Base-by-base conservation (phyloP, 768 basidiomycete species). In the Collybia sp. region DNA sequence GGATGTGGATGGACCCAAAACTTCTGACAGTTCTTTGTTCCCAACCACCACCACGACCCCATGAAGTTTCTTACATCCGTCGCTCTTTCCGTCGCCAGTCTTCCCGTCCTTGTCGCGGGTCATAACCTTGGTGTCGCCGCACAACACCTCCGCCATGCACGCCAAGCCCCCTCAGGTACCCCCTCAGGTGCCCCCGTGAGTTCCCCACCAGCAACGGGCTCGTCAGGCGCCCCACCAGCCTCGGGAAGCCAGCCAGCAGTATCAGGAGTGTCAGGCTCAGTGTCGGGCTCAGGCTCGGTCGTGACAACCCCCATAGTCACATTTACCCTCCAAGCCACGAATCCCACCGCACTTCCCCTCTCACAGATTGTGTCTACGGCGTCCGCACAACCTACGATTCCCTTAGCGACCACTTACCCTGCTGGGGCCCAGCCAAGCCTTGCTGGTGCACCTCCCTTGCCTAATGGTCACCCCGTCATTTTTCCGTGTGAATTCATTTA, bases 271-370 rank as follows among this genome's bases (percentile, higher is more conserved):
- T 25, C 25, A 25, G 25, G 25, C 25, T 25, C 25, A 25, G 25
- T 25, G 25, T 4, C 25, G 8, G 25, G 25, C 25, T 25, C 25
- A 25, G 25, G 3, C 8, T 25, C 8, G 25, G 25, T n/a, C n/a
- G n/a, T 25, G 25, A 25, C 36, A 10, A 42, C 57, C 19, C 35
- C 49, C 35, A 12, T 53, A 31, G 36, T 67, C 43, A 62, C 75
- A 5, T 69, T 80, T 59, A 64, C 74, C 13, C 63, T 82, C 15
- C 50, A 59, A 8, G 61, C 77, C 2, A 72, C 72, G 6, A 82
- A 83, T 58, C 80, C 82, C 0, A 83, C 81, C 25, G 83, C 83
- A 36, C 62, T 80, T 40, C 80, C 83, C 12, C 61, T 85, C 40
- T 59, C 75, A 1, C 60, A 58, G 8, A 81, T 85, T 48, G 63